Evolutionary conservation across 495 filamentous ascomycete species (phyloP).

Genomic region (Penicillium psychrofluorescens): DNA sequence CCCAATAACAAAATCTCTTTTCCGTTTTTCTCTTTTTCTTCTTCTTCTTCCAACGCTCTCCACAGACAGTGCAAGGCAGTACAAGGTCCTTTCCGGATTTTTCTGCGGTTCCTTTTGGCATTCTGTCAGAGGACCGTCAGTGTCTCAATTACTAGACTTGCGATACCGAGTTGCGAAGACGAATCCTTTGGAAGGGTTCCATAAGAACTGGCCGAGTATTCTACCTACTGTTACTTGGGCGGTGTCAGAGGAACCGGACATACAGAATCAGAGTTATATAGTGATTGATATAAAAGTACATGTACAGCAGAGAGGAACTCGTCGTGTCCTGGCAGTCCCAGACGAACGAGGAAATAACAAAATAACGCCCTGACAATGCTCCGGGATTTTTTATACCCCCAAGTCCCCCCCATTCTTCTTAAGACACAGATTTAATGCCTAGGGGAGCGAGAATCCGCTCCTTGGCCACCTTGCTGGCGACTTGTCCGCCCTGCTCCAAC

Average conservation of each 20-base stretch:
- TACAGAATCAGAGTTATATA: slow-evolving; percentile 10
- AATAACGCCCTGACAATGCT: slow-evolving; percentile 38
- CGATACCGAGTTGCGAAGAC: slow-evolving; percentile 83
- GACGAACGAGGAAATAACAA: slow-evolving; percentile 12
- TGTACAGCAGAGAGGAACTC: slow-evolving; percentile 14
- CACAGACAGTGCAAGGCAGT: slow-evolving; percentile 85
- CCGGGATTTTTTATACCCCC: slow-evolving; percentile 19
- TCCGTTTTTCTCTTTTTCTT: slow-evolving; percentile 23
- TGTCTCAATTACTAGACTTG: slow-evolving; percentile 61
- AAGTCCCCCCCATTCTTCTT: slow-evolving; percentile 9
- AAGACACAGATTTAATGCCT: slow-evolving; percentile 31
- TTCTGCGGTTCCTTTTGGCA: slow-evolving; percentile 47
- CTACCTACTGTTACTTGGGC: slow-evolving; percentile 62
- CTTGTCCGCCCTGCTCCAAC: slow-evolving; percentile 72
- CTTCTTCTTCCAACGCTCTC: slow-evolving; percentile 60
- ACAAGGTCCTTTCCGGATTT: slow-evolving; percentile 32
- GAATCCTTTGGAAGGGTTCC: slow-evolving; percentile 54
- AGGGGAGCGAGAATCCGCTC: slow-evolving; percentile 65
- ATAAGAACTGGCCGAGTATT: slow-evolving; percentile 90
- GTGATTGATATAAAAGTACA: slow-evolving; percentile 21
- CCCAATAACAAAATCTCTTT: slow-evolving; percentile 23
- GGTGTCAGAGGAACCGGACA: slow-evolving; percentile 88
- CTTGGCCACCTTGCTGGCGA: slow-evolving; percentile 65
- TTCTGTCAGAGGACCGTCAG: slow-evolving; percentile 58
- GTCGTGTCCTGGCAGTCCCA: too few relatives aligned